Conservation (phyloP, 1,139 yeast genomes). For the Yamadazyma sp. region DNA sequence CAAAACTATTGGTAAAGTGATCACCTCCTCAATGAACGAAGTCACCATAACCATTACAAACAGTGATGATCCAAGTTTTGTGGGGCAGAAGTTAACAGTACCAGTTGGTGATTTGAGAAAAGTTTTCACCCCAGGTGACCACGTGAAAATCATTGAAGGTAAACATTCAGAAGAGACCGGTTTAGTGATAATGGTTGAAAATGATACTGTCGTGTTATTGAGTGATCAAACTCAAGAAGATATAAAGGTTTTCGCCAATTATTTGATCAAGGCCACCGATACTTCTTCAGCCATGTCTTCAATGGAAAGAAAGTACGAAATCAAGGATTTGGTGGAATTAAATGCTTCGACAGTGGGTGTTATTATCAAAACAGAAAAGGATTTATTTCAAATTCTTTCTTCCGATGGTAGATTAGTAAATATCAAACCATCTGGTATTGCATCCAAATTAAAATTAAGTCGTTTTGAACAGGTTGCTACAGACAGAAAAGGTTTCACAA, state of each 20-base stretch:
- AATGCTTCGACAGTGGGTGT: conserved; percentile 88
- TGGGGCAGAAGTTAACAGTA: conserved; percentile 55
- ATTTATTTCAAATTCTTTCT: conserved; percentile 75
- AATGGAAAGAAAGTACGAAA: conserved; percentile 67
- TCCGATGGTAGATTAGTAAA: conserved; percentile 77
- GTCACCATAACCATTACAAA: conserved; percentile 59
- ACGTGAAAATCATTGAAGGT: conserved; percentile 90
- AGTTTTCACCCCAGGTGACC: conserved; percentile 89
- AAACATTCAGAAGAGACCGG: conserved; percentile 93
- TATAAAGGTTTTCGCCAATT: conserved; percentile 88
- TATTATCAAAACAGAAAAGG: conserved; percentile 86
- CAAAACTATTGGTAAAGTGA: conserved; percentile 79
- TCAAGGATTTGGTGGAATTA: conserved; percentile 87
- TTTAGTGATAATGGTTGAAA: conserved; percentile 77
- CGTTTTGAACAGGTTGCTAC: conserved; percentile 81
- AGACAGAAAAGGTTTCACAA: conserved; percentile 80
- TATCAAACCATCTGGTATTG: conserved; percentile 76
- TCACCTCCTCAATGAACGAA: conserved; percentile 62
- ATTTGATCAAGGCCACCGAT: conserved; percentile 76
- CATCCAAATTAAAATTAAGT: conserved; percentile 63
- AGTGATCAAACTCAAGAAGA: conserved; percentile 89
- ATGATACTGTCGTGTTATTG: conserved; percentile 84
- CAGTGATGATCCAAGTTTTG: conserved; percentile 49
- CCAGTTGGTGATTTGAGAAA: conserved; percentile 83
- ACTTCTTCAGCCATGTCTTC: conserved; percentile 46